phyloP scores from a whole-genome alignment of 495 filamentous ascomycete genomes.

The Penicillium alfredii region DNA sequence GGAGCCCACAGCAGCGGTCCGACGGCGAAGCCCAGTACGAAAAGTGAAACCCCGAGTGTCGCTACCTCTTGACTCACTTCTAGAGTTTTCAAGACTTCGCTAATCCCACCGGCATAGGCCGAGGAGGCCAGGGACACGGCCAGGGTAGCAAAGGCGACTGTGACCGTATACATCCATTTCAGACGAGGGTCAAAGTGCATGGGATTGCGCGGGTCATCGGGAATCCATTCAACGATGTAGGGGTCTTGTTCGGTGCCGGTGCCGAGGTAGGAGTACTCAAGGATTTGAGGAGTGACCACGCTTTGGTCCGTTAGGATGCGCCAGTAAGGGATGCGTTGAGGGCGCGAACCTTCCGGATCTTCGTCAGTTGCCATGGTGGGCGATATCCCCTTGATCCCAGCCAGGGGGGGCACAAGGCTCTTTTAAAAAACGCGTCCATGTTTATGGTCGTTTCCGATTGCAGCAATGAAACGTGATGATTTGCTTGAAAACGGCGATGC shows the following conservation, averaged over 20 bases:
- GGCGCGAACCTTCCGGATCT: constrained; percentile 4
- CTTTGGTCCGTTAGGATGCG: constrained; percentile 23
- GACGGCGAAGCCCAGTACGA: constrained; percentile 37
- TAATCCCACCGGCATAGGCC: constrained; percentile 60
- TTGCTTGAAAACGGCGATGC: too few relatives aligned
- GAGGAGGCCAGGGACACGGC: constrained; percentile 67
- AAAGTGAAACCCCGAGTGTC: constrained; percentile 49
- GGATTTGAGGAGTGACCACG: constrained; percentile 36
- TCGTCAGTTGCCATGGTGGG: background rate
- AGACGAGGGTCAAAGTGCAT: constrained; percentile 43
- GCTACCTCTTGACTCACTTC: constrained; percentile 40
- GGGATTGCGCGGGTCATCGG: constrained; percentile 57
- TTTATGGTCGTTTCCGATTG: too few relatives aligned
- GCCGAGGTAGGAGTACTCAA: constrained; percentile 51
- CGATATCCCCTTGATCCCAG: too few relatives aligned
- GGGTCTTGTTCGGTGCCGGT: constrained; percentile 60
- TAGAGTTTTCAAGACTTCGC: constrained; percentile 40
- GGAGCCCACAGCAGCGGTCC: constrained; percentile 38
- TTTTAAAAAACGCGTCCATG: too few relatives aligned
- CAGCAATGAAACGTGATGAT: too few relatives aligned
- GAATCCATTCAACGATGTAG: constrained; percentile 62
- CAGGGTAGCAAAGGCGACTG: constrained; percentile 60
- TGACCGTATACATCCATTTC: constrained; percentile 58
- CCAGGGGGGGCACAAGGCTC: too few relatives aligned
- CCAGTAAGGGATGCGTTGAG: constrained; percentile 23